These are phyloP conservation scores for Pichia californica DNA, from an alignment of 805 yeast genomes.

Conservation along the genomic window DNA sequence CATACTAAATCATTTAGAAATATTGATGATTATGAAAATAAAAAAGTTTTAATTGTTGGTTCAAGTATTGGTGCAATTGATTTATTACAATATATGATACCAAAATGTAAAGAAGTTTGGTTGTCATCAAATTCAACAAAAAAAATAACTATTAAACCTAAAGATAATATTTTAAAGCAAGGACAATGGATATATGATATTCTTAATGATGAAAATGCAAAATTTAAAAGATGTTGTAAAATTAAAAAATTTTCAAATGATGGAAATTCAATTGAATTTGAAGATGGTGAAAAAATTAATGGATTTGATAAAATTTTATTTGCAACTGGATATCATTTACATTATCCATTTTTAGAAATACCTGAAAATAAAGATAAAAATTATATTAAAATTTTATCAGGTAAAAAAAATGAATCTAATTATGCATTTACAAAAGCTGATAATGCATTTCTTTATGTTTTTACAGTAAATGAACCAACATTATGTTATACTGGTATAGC, in stretches of 20 bases:
- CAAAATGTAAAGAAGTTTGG: conserved; percentile 14
- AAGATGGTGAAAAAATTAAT: conserved; percentile 26
- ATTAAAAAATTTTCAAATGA: conserved; percentile 18
- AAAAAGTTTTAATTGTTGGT: conserved; percentile 27
- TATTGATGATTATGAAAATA: conserved; percentile 22
- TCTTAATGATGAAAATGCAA: conserved; percentile 26
- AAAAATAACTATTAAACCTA: background rate
- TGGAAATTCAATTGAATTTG: conserved; percentile 25
- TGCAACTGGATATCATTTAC: conserved; percentile 45
- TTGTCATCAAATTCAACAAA: conserved; percentile 11
- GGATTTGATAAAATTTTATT: conserved; percentile 36
- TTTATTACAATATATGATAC: conserved; percentile 35
- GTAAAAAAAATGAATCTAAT: conserved; percentile 19
- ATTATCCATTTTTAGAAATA: conserved; percentile 34
- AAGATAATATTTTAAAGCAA: background rate
- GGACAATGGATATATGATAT: conserved; percentile 13
- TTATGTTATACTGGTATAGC: conserved; percentile 35
- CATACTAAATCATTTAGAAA: conserved; percentile 27
- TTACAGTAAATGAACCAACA: conserved; percentile 37
- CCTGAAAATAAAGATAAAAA: conserved; percentile 17
- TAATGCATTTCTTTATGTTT: conserved; percentile 30
- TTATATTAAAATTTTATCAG: conserved; percentile 25
- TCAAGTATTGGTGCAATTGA: conserved; percentile 66
- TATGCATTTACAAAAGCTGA: conserved; percentile 13
- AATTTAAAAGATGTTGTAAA: conserved; percentile 27